Evolutionary conservation across 2,329 filamentous ascomycete genomes (phyloP).

Genomic region (Thermothelomyces thermophilus): DNA sequence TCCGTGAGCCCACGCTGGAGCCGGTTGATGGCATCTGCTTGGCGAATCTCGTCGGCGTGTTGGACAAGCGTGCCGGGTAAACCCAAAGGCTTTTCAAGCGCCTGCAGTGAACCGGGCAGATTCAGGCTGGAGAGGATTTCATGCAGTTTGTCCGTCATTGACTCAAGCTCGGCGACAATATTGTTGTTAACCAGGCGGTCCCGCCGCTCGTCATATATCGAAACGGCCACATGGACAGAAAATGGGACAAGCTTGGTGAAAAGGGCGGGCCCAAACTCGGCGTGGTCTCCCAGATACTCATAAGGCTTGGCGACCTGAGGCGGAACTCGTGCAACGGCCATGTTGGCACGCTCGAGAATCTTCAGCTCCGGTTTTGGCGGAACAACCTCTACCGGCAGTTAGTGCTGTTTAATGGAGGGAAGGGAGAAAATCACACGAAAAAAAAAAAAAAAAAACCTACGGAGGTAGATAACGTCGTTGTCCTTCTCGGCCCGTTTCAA

Average conservation of each 20-base stretch:
- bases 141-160: constrained; percentile 71
- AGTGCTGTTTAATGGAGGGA: too few relatives aligned
- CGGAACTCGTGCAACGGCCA: constrained; percentile 75
- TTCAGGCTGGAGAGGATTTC: constrained; percentile 75
- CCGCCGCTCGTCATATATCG: constrained; percentile 86
- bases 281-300: constrained; percentile 70
- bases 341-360: constrained; percentile 76
- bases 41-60: constrained; percentile 88
- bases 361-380: constrained; percentile 84
- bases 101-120: constrained; percentile 86
- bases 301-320: constrained; percentile 76
- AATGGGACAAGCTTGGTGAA: constrained; percentile 93
- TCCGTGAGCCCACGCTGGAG: constrained; percentile 77
- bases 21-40: constrained; percentile 76
- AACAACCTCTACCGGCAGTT: constrained; percentile 54
- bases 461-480: constrained; percentile 90
- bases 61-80: constrained; percentile 78
- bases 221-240: constrained; percentile 88
- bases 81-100: constrained; percentile 88
- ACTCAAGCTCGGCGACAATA: constrained; percentile 78
- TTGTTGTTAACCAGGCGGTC: constrained; percentile 86
- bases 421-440: too few relatives aligned
- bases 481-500: constrained; percentile 90
- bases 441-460: too few relatives aligned
- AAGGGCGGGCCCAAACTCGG: constrained; percentile 74